These are phyloP conservation scores for Colletotrichum sp. DNA, from an alignment of 2,329 filamentous ascomycete genomes.

Conservation along the genomic window DNA sequence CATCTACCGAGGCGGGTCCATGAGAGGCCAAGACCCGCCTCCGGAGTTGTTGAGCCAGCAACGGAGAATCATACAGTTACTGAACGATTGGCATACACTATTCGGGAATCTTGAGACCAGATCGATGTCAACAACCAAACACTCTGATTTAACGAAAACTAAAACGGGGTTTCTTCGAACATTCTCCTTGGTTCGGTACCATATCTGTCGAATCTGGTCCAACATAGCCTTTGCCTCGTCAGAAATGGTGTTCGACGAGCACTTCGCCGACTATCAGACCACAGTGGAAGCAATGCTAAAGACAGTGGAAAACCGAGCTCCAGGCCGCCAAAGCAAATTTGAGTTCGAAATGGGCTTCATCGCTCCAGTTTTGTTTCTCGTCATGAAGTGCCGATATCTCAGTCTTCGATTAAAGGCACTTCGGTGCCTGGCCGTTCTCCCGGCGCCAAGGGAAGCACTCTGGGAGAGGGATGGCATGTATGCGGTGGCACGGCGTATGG, in stretches of 20 bases:
- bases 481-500: neutral
- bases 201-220: neutral
- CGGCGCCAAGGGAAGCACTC: constrained; percentile 23
- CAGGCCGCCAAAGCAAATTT: neutral
- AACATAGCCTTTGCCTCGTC: neutral
- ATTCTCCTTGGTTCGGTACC: neutral
- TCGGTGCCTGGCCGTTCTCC: constrained; percentile 26
- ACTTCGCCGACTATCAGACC: constrained; percentile 36
- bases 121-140: neutral
- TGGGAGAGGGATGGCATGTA: constrained; percentile 13
- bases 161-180: neutral
- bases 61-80: neutral
- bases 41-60: constrained; percentile 17
- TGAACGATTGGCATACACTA: constrained; percentile 4
- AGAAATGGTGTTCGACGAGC: constrained; percentile 39
- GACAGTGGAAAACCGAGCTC: neutral
- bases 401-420: constrained; percentile 42
- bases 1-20: constrained; percentile 27
- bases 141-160: neutral
- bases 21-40: neutral
- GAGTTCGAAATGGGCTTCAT: constrained; percentile 15
- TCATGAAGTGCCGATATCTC: constrained; percentile 27
- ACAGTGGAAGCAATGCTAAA: constrained; percentile 37
- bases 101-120: constrained; percentile 25
- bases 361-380: neutral